Evolutionary conservation across 208 protist species (phyloP).

Genomic region (Trypanosoma lewisi): DNA sequence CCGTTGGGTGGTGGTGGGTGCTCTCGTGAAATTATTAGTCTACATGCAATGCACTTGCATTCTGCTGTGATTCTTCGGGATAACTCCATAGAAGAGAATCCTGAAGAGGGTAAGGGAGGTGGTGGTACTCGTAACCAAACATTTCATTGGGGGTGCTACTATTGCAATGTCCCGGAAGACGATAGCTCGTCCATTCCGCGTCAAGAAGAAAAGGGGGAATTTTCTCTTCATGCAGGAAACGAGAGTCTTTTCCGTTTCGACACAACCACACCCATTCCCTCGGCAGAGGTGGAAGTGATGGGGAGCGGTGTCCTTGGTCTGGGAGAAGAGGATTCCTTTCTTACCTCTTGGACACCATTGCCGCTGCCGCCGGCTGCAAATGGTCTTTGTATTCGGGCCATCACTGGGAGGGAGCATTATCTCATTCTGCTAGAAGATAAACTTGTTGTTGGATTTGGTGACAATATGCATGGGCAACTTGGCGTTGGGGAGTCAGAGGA

Average conservation of each 20-base stretch:
- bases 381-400: constrained; percentile 15
- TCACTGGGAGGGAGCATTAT: constrained; percentile 60
- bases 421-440: constrained; percentile 33
- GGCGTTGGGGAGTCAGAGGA: constrained; percentile 26
- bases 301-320: constrained; percentile 59
- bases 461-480: constrained; percentile 80
- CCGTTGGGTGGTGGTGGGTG: neutral
- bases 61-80: constrained; percentile 46
- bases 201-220: constrained; percentile 11
- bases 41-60: constrained; percentile 81
- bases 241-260: constrained; percentile 52
- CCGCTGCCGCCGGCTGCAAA: constrained; percentile 11
- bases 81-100: neutral
- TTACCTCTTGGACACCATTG: constrained; percentile 24
- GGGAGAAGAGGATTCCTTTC: constrained; percentile 45
- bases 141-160: constrained; percentile 88
- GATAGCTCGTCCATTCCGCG: constrained; percentile 57
- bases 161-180: constrained; percentile 65
- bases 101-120: too few species aligned
- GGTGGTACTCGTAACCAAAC: constrained; percentile 1
- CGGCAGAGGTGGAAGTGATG: constrained; percentile 25
- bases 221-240: constrained; percentile 56
- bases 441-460: constrained; percentile 71
- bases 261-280: neutral
- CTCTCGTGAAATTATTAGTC: constrained; percentile 32